These are phyloP conservation scores for Cetradonia linearis DNA, from an alignment of 495 filamentous ascomycete species.

Conservation along the genomic window DNA sequence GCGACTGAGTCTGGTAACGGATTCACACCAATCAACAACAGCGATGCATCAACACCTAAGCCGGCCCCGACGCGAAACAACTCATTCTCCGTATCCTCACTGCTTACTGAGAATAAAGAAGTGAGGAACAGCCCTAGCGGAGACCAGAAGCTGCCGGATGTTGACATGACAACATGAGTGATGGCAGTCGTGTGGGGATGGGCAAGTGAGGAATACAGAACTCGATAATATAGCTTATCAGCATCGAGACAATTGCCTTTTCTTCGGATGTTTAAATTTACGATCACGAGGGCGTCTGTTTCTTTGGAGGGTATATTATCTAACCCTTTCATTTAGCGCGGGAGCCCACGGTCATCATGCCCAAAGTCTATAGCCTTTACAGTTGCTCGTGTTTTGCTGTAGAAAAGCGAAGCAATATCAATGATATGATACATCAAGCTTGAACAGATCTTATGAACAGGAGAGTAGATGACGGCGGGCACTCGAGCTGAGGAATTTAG, in stretches of 20 bases:
- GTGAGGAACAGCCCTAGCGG: slow-evolving; percentile 17
- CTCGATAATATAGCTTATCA: slow-evolving; percentile 10
- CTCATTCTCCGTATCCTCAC: slow-evolving; percentile 14
- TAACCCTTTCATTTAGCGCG: slow-evolving; percentile 10
- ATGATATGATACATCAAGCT: not conserved
- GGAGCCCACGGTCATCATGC: slow-evolving; percentile 9
- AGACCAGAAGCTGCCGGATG: slow-evolving; percentile 12
- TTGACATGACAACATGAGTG: slow-evolving; percentile 1
- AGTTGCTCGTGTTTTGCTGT: not conserved
- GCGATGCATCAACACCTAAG: not conserved
- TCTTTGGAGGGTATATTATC: slow-evolving; percentile 8
- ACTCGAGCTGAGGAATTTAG: not conserved
- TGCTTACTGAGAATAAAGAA: slow-evolving; percentile 25
- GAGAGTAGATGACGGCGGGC: not conserved
- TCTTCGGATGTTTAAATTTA: slow-evolving; percentile 1
- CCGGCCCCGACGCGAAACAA: slow-evolving; percentile 1
- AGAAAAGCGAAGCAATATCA: not conserved
- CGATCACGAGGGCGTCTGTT: slow-evolving; percentile 6
- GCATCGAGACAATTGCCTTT: slow-evolving; percentile 3
- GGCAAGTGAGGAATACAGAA: not conserved
- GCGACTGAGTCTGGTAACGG: slow-evolving; percentile 17
- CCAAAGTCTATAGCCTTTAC: slow-evolving; percentile 4
- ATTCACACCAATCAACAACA: slow-evolving; percentile 21
- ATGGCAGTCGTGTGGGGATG: not conserved
- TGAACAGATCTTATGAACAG: not conserved